phyloP scores from a whole-genome alignment of 169 alveolate genomes.

The Eimeria zaria region DNA sequence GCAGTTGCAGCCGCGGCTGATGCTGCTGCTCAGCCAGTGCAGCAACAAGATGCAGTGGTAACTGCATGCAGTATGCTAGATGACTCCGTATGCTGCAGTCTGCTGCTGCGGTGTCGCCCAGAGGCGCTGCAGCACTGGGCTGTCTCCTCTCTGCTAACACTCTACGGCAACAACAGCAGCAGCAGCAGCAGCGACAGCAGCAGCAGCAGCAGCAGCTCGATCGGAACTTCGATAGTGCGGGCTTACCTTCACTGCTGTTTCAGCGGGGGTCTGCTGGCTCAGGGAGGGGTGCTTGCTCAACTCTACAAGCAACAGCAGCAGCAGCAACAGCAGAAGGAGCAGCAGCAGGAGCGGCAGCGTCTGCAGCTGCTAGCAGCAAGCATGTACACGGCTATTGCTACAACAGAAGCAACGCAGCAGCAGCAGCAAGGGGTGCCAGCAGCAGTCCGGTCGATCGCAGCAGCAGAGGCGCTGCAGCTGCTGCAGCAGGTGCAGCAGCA shows the following conservation, averaged over 20 bases:
- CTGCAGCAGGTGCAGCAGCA: conserved; percentile 60
- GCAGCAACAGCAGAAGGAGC: conserved; percentile 52
- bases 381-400: conserved; percentile 60
- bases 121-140: conserved; percentile 54
- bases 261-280: conserved; percentile 61
- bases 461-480: conserved; percentile 38
- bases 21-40: neutral
- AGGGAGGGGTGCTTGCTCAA: conserved; percentile 27
- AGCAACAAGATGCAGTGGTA: conserved; percentile 33
- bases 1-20: neutral
- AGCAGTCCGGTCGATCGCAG: conserved; percentile 26
- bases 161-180: conserved; percentile 26
- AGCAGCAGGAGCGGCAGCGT: conserved; percentile 36
- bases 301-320: conserved; percentile 37
- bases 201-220: neutral
- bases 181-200: conserved; percentile 35
- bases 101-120: conserved; percentile 50
- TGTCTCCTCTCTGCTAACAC: neutral
- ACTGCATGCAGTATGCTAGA: conserved; percentile 23
- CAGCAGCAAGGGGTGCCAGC: conserved; percentile 42
- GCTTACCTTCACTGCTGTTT: conserved; percentile 73
- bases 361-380: conserved; percentile 42
- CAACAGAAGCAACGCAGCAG: conserved; percentile 40
- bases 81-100: conserved; percentile 25
- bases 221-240: conserved; percentile 30